These are phyloP conservation scores for Paracoccidioides lutzii DNA, from an alignment of 2,329 filamentous ascomycete genomes.

Conservation along the genomic window DNA sequence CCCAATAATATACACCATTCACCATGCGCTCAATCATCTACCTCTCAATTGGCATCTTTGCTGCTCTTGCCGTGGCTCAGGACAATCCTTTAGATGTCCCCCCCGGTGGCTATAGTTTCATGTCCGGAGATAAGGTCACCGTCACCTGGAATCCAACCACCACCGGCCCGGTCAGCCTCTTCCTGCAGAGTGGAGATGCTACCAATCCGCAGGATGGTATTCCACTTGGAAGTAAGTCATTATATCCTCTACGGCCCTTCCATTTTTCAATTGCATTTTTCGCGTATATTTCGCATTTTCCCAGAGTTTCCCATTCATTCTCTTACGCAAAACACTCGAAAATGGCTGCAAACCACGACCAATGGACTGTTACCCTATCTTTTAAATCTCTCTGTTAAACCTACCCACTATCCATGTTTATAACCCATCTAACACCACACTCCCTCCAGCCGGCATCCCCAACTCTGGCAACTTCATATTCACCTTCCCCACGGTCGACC, in stretches of 20 bases:
- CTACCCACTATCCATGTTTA: no score
- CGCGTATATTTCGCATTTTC: background rate
- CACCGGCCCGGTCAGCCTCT: constrained; percentile 39
- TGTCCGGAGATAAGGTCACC: constrained; percentile 31
- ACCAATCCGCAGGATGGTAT: constrained; percentile 29
- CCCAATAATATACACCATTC: constrained; percentile 4
- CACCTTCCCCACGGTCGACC: constrained; percentile 30
- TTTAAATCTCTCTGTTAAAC: no score
- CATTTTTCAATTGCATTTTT: constrained; percentile 3
- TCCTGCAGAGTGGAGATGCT: constrained; percentile 34
- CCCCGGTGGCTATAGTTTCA: constrained; percentile 28
- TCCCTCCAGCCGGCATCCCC: constrained; percentile 29
- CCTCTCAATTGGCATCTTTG: constrained; percentile 32
- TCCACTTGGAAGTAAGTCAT: constrained; percentile 32
- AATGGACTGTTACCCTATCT: no score
- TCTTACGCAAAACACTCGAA: no score
- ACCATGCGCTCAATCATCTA: constrained; percentile 36
- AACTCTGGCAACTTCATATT: constrained; percentile 41
- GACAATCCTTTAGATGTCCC: constrained; percentile 40
- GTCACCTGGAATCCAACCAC: constrained; percentile 41
- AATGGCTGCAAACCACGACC: no score
- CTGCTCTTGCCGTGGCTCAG: constrained; percentile 31
- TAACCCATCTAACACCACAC: background rate
- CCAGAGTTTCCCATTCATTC: no score
- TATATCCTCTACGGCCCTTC: no score